phyloP scores from a whole-genome alignment of 768 basidiomycete species.

The Lactarius hengduanensis region DNA sequence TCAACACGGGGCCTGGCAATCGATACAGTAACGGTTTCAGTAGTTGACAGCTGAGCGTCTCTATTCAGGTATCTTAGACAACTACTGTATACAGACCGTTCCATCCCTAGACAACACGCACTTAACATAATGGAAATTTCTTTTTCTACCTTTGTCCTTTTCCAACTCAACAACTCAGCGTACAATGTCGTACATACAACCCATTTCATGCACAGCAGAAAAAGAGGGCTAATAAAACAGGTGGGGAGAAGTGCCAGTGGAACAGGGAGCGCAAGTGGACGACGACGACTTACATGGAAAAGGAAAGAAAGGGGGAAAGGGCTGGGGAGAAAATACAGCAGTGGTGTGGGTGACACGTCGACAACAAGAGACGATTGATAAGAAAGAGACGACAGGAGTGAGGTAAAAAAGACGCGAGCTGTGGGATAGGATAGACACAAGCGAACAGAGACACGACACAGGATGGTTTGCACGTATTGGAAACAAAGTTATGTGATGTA shows the following conservation, averaged over 20 bases:
- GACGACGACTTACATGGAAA: not conserved
- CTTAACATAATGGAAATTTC: not conserved
- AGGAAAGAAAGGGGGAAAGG: not conserved
- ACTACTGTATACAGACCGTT: too few species aligned
- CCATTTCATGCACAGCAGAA: slow-evolving; percentile 11
- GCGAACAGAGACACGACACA: slow-evolving; percentile 5
- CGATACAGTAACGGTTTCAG: too few species aligned
- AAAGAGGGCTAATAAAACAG: slow-evolving; percentile 9
- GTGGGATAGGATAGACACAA: not conserved
- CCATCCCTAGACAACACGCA: not conserved
- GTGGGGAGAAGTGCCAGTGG: not conserved
- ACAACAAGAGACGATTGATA: slow-evolving; percentile 1
- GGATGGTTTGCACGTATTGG: slow-evolving; percentile 4
- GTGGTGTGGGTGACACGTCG: slow-evolving; percentile 15
- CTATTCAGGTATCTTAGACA: too few species aligned
- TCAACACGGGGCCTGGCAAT: too few species aligned
- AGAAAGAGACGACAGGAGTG: slow-evolving; percentile 7
- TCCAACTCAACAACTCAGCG: not conserved
- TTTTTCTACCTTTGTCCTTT: not conserved
- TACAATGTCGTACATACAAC: slow-evolving; percentile 16
- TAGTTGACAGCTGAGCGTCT: too few species aligned
- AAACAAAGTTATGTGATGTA: slow-evolving; percentile 14
- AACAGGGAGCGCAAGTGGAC: not conserved
- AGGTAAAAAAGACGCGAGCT: slow-evolving; percentile 3
- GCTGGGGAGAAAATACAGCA: slow-evolving; percentile 15